Base-by-base conservation (phyloP, 371 early-diverging fungal species). In the Rhizoclosmatium hyalinum region DNA sequence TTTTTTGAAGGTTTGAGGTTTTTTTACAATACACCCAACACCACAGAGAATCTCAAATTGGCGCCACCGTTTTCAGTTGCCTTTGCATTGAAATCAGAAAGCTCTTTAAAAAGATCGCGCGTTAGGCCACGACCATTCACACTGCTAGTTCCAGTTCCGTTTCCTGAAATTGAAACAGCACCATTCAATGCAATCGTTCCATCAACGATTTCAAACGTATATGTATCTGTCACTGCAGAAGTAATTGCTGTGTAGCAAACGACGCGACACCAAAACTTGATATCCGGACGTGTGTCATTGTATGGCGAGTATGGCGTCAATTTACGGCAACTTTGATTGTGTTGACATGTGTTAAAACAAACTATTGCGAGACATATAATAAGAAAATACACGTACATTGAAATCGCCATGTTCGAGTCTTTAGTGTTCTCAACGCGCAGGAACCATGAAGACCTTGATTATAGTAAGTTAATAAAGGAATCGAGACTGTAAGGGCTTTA, bases 241-340 rank as follows among this genome's bases (percentile, higher is more conserved):
- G 44, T 32, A 17, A 17, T 4, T 10, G 72, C 21, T 12, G 42
- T 62, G 32, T 61, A 71, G 50, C 72, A 71, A 24, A 8, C 10
- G 5, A 71, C n/a, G 17, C 72, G 72, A 32, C 62, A 71, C 72
- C 72, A 71, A 17, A 71, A 60, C 4, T 61, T 58, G 14, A 62
- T 46, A 6, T 60, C 72, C 6, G 72, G 62, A 21, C 72, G 60
- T 5, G 14, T 41, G 42, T 71, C 72, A 1, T 44, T 14, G 62
- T 71, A 71, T 14, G 72, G 72, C 4, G 72, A 44, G 45, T 42
- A 43, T 21, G 72, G 63, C 5, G 72, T 61, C 17, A n/a, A 46
- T 47, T 71, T 71, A 44, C 72, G 72, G n/a, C 44, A 10, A 2
- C 72, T 71, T 24, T 41, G 63, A 8, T 47, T 41, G 0, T 19